Conservation (phyloP, 306 rosid genomes). For the Castanea sativa region DNA sequence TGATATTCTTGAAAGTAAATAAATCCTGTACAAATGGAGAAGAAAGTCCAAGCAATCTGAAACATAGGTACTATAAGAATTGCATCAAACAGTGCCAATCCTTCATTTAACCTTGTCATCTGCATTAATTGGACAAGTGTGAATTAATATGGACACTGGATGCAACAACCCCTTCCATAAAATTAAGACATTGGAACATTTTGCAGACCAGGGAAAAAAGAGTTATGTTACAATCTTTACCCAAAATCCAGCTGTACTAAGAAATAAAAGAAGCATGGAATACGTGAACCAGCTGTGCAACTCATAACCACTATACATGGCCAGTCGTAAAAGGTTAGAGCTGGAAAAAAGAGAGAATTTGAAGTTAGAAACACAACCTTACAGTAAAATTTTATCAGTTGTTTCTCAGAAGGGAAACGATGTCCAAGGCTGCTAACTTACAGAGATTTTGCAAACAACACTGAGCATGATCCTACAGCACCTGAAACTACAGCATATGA, state of each 20-base stretch:
- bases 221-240: constrained; percentile 43
- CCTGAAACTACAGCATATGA: constrained; percentile 98
- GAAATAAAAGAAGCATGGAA: constrained; percentile 87
- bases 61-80: constrained; percentile 99
- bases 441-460: constrained; percentile 98
- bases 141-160: not conserved
- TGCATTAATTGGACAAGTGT: constrained; percentile 44
- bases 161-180: constrained; percentile 4
- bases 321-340: constrained; percentile 83
- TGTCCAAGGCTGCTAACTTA: constrained; percentile 46
- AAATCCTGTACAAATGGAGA: constrained; percentile 95
- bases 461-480: constrained; percentile 97
- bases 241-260: constrained; percentile 99
- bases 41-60: constrained; percentile 97
- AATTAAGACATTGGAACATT: constrained; percentile 4
- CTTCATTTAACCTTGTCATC: constrained; percentile 99
- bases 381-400: not conserved
- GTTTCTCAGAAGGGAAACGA: constrained; percentile 16
- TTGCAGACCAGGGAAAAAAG: not conserved
- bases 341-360: constrained; percentile 41
- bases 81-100: constrained; percentile 90
- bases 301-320: constrained; percentile 82
- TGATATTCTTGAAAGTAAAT: constrained; percentile 95
- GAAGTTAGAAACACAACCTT: constrained; percentile 22
- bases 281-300: constrained; percentile 97